Evolutionary conservation across 257 asterid genomes (phyloP).

Genomic region (Solanum acaule): DNA sequence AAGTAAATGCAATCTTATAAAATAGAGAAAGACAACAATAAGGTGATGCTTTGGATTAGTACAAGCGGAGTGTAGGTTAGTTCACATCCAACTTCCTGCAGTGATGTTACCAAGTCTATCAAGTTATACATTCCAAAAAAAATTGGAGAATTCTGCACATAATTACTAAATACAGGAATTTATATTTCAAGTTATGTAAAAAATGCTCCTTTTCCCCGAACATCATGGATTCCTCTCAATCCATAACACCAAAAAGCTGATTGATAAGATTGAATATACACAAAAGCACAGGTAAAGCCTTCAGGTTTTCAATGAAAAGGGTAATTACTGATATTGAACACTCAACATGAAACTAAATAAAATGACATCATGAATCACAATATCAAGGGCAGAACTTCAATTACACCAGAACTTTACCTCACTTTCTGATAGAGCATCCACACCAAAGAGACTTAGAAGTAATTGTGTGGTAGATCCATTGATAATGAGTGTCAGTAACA

Average conservation of each 20-base stretch:
- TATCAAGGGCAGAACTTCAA: neutral
- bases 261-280: neutral
- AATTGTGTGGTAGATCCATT: neutral
- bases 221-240: neutral
- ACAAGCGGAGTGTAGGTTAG: neutral
- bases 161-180: neutral
- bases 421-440: neutral
- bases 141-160: neutral
- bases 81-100: neutral
- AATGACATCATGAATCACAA: neutral
- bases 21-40: neutral
- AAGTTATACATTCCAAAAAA: neutral
- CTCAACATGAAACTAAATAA: neutral
- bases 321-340: neutral
- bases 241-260: neutral
- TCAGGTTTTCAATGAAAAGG: neutral
- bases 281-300: neutral
- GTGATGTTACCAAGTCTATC: neutral
- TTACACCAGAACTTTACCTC: neutral
- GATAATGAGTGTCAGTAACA: neutral
- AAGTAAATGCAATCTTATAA: neutral
- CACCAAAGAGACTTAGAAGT: conserved; percentile 1
- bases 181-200: neutral
- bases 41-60: neutral
- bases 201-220: neutral